Evolutionary conservation across 2,329 filamentous ascomycete species (phyloP).

Genomic region (Thielaviopsis ethacetica): DNA sequence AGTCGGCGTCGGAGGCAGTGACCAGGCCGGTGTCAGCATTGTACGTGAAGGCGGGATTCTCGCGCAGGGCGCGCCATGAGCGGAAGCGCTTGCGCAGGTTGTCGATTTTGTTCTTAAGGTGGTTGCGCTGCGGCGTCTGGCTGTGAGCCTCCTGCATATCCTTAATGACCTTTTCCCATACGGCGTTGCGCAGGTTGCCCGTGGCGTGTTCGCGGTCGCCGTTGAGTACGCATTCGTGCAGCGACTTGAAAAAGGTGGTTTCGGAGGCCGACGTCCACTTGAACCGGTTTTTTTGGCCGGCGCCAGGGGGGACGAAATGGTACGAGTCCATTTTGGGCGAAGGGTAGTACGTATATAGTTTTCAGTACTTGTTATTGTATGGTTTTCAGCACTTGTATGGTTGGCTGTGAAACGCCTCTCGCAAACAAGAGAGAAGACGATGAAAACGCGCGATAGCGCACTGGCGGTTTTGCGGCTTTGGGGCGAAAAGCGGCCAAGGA

Average conservation of each 20-base stretch:
- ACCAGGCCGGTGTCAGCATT: constrained; percentile 33
- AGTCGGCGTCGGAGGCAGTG: constrained; percentile 39
- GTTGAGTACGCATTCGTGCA: constrained; percentile 39
- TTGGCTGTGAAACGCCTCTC: not conserved
- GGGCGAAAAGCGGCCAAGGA: not conserved
- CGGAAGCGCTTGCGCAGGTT: constrained; percentile 47
- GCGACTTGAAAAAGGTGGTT: constrained; percentile 42
- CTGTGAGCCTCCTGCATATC: constrained; percentile 38
- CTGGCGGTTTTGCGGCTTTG: not conserved
- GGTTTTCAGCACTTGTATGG: not conserved
- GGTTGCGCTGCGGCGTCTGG: constrained; percentile 42
- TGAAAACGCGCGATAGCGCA: not conserved
- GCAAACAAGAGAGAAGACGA: not conserved
- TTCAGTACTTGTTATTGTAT: not conserved
- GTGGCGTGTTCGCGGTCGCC: constrained; percentile 41
- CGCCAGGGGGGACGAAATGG: not conserved
- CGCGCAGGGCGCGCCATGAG: constrained; percentile 41
- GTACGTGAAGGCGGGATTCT: constrained; percentile 40
- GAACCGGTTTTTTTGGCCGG: constrained; percentile 24
- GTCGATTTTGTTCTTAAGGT: constrained; percentile 48
- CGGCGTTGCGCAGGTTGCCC: constrained; percentile 37
- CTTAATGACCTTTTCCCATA: constrained; percentile 40
- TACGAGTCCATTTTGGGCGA: not conserved
- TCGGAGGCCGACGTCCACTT: constrained; percentile 44
- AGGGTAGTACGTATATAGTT: not conserved